Percentiles rank a stretch among this genome's conserved stretches.
Evolutionary conservation across 176 grass and related monocot genomes (phyloP).

Genomic region (Rhynchospora tenuis): DNA sequence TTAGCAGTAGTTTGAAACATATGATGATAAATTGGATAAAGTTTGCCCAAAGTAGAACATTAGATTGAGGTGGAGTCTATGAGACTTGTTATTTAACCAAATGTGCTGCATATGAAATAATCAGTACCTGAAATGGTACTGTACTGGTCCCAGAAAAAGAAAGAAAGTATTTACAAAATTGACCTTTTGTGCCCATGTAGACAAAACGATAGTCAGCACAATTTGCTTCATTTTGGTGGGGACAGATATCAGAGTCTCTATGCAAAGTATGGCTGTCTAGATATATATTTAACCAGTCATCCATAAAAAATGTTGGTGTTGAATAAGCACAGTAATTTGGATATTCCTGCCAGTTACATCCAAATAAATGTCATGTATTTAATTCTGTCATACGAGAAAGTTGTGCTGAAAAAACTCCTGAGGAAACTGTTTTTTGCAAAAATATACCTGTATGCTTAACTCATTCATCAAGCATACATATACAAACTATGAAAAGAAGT

Average conservation of each 20-base stretch:
- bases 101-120: not conserved
- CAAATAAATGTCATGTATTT: conserved; percentile 12
- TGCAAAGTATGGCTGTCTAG: conserved; percentile 85
- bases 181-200: conserved; percentile 93
- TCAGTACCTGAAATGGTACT: not conserved
- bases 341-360: conserved; percentile 58
- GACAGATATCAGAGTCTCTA: conserved; percentile 77
- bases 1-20: not conserved
- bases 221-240: conserved; percentile 84
- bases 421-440: not conserved
- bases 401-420: conserved; percentile 8
- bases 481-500: not conserved
- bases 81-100: not conserved
- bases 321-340: conserved; percentile 83
- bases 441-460: not conserved
- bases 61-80: not conserved
- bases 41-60: not conserved
- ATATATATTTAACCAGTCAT: conserved; percentile 97
- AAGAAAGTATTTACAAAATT: conserved; percentile 15
- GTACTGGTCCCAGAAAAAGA: not conserved
- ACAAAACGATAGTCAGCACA: conserved; percentile 97
- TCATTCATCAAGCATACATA: not conserved
- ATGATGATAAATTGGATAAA: not conserved
- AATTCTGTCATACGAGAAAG: not conserved
- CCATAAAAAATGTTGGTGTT: conserved; percentile 62